phyloP scores from a whole-genome alignment of 169 alveolate genomes.

The Amoebophrya sp. region DNA sequence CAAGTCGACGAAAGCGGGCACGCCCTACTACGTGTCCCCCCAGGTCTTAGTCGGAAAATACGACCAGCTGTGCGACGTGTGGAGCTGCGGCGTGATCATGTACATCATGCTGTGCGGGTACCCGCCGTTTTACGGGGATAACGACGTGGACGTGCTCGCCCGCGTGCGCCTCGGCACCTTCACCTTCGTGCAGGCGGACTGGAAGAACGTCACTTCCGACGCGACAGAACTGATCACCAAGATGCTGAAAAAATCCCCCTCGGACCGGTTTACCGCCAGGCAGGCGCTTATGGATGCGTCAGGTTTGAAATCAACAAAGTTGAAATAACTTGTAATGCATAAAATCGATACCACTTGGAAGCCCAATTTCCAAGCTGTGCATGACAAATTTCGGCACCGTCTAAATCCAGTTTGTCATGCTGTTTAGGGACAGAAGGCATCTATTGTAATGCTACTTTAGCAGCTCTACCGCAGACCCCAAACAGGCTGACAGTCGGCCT shows the following conservation, averaged over 20 bases:
- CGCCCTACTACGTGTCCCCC: conserved; percentile 67
- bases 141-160: conserved; percentile 58
- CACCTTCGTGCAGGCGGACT: conserved; percentile 58
- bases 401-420: no score
- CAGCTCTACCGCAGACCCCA: no score
- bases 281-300: background rate
- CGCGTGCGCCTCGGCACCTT: conserved; percentile 73
- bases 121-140: conserved; percentile 82
- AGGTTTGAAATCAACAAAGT: no score
- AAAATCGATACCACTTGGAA: no score
- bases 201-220: conserved; percentile 54
- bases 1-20: conserved; percentile 65
- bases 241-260: conserved; percentile 46
- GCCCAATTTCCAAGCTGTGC: no score
- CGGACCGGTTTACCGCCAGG: background rate
- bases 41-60: conserved; percentile 64
- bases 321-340: no score
- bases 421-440: no score
- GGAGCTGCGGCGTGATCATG: conserved; percentile 54
- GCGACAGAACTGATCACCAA: conserved; percentile 55
- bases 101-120: conserved; percentile 76
- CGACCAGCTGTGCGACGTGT: conserved; percentile 74
- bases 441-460: no score
- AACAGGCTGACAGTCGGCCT: no score
- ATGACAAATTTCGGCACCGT: no score